A percentile compares a stretch with the other conserved stretches of the same genome.
Evolutionary conservation across 2,329 filamentous ascomycete genomes (phyloP).

Genomic region (Colletotrichum tropicale): DNA sequence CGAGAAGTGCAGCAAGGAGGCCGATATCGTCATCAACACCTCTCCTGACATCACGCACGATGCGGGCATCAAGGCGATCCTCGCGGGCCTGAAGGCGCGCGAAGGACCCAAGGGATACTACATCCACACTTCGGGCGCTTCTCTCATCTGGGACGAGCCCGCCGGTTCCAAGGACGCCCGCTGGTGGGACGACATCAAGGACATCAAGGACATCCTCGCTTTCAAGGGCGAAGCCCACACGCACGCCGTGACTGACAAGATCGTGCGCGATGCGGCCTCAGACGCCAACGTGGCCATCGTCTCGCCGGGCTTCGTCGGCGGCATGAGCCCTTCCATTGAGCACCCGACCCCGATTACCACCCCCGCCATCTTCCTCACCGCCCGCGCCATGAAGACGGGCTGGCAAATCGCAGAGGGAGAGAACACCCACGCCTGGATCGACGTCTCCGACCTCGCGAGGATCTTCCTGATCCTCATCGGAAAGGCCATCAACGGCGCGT

Average conservation of each 20-base stretch:
- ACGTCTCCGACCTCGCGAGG: neutral
- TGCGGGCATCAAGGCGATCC: neutral
- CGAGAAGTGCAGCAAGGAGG: neutral
- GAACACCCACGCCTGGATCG: conserved; percentile 8
- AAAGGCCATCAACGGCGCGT: neutral
- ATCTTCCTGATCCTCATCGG: neutral
- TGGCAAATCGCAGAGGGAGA: conserved; percentile 5
- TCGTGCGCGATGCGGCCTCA: neutral
- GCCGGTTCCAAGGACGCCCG: conserved; percentile 3
- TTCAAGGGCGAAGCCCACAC: conserved; percentile 8
- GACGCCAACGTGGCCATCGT: conserved; percentile 5
- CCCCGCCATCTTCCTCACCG: conserved; percentile 11
- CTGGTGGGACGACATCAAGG: conserved; percentile 5
- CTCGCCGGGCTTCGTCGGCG: conserved; percentile 22
- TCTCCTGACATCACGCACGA: neutral
- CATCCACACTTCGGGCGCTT: neutral
- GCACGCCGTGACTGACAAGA: conserved; percentile 3
- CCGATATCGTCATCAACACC: neutral
- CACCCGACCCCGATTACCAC: conserved; percentile 22
- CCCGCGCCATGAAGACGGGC: conserved; percentile 3
- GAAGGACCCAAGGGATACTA: neutral
- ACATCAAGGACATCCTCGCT: neutral
- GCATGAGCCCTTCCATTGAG: conserved; percentile 21
- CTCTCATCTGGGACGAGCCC: conserved; percentile 12
- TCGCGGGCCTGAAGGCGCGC: neutral